A percentile compares a stretch with the other conserved stretches of the same genome.
Evolutionary conservation across 179 eudicot genomes (phyloP).

Genomic region (Carnegiea gigantea): DNA sequence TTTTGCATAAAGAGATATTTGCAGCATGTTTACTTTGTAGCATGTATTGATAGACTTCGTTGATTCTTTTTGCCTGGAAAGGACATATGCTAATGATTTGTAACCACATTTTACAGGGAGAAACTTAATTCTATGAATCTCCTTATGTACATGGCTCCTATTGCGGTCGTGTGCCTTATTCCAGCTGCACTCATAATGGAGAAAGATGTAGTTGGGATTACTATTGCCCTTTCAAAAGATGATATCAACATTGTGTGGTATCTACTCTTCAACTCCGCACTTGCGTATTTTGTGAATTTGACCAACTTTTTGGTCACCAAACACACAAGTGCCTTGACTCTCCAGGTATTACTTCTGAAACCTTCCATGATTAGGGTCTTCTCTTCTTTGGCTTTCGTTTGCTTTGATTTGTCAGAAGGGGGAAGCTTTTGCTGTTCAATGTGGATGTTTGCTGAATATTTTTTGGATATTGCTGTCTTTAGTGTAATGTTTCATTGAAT

Average conservation of each 20-base stretch:
- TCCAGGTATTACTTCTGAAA: slow-evolving; percentile 37
- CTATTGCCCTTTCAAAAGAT: slow-evolving; percentile 44
- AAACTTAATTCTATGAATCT: slow-evolving; percentile 53
- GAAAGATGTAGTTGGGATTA: slow-evolving; percentile 43
- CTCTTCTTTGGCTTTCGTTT: not conserved
- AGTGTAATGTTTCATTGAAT: not conserved
- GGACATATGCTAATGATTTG: slow-evolving; percentile 13
- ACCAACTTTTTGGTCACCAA: slow-evolving; percentile 56
- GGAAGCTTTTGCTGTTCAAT: not conserved
- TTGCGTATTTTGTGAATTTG: slow-evolving; percentile 47
- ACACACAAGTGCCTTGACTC: slow-evolving; percentile 57
- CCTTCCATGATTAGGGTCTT: not conserved
- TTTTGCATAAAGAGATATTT: not conserved
- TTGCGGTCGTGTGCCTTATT: slow-evolving; percentile 48
- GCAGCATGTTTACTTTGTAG: not conserved
- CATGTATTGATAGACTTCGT: not conserved
- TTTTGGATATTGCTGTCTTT: not conserved
- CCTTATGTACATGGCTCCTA: slow-evolving; percentile 52
- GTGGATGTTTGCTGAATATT: not conserved
- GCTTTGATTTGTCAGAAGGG: not conserved
- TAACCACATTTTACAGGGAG: slow-evolving; percentile 33
- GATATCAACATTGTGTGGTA: slow-evolving; percentile 43
- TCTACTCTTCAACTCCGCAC: slow-evolving; percentile 43
- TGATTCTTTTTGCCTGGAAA: slow-evolving; percentile 5
- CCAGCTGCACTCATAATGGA: slow-evolving; percentile 52